phyloP scores from a whole-genome alignment of 805 yeast species.

The Yarrowia hollandica region DNA sequence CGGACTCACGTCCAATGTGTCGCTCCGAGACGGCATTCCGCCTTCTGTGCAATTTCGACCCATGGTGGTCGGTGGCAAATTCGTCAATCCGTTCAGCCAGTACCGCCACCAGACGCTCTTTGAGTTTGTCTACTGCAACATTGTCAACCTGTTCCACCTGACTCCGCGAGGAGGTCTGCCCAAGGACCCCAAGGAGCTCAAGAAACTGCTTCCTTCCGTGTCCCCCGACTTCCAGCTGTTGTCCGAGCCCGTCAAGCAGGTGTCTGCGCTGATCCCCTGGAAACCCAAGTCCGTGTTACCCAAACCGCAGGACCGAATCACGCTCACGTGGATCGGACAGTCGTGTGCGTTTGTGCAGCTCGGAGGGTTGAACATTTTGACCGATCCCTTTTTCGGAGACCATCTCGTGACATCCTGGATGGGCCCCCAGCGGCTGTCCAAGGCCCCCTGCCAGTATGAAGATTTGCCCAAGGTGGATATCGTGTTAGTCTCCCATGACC shows the following conservation, averaged over 20 bases:
- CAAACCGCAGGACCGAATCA: slow-evolving; percentile 44
- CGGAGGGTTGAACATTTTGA: slow-evolving; percentile 68
- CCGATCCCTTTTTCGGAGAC: slow-evolving; percentile 80
- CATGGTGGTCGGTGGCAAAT: slow-evolving; percentile 67
- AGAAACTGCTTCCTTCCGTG: slow-evolving; percentile 57
- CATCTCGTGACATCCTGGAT: slow-evolving; percentile 59
- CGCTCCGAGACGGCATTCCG: slow-evolving; percentile 32
- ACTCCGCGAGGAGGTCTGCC: slow-evolving; percentile 63
- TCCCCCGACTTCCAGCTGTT: slow-evolving; percentile 56
- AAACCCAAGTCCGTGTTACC: slow-evolving; percentile 34
- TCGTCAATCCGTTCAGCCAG: slow-evolving; percentile 87
- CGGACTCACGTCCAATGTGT: background rate
- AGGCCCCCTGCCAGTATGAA: slow-evolving; percentile 65
- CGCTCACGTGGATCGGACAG: slow-evolving; percentile 92
- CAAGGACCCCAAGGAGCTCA: slow-evolving; percentile 47
- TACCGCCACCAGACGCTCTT: slow-evolving; percentile 86
- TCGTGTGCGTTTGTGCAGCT: slow-evolving; percentile 77
- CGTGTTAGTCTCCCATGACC: slow-evolving; percentile 86
- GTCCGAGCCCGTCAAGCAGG: slow-evolving; percentile 36
- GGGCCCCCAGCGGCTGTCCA: slow-evolving; percentile 84
- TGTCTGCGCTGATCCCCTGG: slow-evolving; percentile 36
- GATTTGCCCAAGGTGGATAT: slow-evolving; percentile 69
- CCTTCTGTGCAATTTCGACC: slow-evolving; percentile 45
- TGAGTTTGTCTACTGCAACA: slow-evolving; percentile 74
- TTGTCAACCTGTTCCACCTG: slow-evolving; percentile 66